phyloP scores from a whole-genome alignment of 2,329 filamentous ascomycete species.

The Xylaria sp. region DNA sequence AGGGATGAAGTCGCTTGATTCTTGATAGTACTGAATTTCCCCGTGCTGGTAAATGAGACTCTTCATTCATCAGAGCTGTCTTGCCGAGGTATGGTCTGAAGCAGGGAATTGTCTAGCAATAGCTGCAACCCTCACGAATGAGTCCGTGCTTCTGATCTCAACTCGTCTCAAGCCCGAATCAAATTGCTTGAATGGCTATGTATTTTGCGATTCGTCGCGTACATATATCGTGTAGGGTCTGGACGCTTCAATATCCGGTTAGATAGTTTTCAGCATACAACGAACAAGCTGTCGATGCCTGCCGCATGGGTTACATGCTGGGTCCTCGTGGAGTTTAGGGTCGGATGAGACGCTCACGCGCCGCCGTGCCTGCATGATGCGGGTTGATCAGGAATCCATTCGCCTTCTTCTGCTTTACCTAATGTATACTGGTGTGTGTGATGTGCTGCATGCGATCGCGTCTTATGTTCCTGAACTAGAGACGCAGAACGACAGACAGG shows the following conservation, averaged over 20 bases:
- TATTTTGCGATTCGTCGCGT: too few relatives aligned
- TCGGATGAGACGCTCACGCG: constrained; percentile 16
- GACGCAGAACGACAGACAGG: too few relatives aligned
- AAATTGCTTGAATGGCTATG: too few relatives aligned
- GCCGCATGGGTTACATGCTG: not conserved
- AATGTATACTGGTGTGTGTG: not conserved
- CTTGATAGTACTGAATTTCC: too few relatives aligned
- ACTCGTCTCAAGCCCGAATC: too few relatives aligned
- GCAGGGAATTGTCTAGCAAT: too few relatives aligned
- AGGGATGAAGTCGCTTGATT: too few relatives aligned
- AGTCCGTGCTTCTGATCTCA: not conserved
- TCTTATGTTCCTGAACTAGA: too few relatives aligned
- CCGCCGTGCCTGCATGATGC: not conserved
- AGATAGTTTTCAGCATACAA: not conserved
- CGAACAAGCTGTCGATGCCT: not conserved
- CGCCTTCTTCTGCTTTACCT: not conserved
- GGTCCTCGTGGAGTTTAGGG: constrained; percentile 1
- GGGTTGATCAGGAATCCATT: not conserved
- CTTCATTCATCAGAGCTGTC: not conserved
- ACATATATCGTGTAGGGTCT: too few relatives aligned
- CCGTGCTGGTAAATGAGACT: not conserved
- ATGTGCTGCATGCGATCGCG: too few relatives aligned
- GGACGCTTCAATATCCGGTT: too few relatives aligned
- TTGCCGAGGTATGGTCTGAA: not conserved
- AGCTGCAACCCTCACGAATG: not conserved